These are phyloP conservation scores for Lepidium africanum DNA, from an alignment of 345 rosid genomes.

Conservation along the genomic window DNA sequence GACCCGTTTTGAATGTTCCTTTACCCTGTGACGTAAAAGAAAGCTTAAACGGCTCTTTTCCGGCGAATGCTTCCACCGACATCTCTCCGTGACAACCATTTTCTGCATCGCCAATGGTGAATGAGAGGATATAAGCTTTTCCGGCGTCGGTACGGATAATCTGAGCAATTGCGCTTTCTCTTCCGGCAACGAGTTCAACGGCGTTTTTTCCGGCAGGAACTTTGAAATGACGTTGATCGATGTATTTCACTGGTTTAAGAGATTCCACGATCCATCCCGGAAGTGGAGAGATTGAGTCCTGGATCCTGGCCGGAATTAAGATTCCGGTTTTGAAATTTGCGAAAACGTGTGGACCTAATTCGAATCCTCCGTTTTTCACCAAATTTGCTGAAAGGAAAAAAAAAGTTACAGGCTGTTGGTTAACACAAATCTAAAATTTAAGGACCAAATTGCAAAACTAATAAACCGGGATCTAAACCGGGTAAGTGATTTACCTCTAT, in stretches of 20 bases:
- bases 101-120: conserved; percentile 61
- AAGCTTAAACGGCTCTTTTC: conserved; percentile 34
- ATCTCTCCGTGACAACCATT: conserved; percentile 73
- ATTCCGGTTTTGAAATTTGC: conserved; percentile 78
- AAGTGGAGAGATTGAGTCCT: conserved; percentile 59
- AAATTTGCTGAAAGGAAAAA: conserved; percentile 32
- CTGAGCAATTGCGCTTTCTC: conserved; percentile 88
- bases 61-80: conserved; percentile 83
- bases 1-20: conserved; percentile 45
- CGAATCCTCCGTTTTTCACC: conserved; percentile 74
- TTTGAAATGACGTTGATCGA: conserved; percentile 53
- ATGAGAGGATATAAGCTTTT: conserved; percentile 42
- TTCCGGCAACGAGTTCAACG: conserved; percentile 69
- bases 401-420: neutral
- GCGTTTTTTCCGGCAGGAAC: conserved; percentile 56
- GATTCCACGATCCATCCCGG: conserved; percentile 91
- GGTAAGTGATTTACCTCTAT: conserved; percentile 25
- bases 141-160: conserved; percentile 43
- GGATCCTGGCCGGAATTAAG: conserved; percentile 50
- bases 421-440: neutral
- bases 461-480: neutral
- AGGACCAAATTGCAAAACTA: neutral
- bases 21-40: conserved; percentile 39
- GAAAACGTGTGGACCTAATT: conserved; percentile 67
- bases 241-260: conserved; percentile 65